phyloP scores from a whole-genome alignment of 768 basidiomycete genomes.

The Clavaria fumosa region DNA sequence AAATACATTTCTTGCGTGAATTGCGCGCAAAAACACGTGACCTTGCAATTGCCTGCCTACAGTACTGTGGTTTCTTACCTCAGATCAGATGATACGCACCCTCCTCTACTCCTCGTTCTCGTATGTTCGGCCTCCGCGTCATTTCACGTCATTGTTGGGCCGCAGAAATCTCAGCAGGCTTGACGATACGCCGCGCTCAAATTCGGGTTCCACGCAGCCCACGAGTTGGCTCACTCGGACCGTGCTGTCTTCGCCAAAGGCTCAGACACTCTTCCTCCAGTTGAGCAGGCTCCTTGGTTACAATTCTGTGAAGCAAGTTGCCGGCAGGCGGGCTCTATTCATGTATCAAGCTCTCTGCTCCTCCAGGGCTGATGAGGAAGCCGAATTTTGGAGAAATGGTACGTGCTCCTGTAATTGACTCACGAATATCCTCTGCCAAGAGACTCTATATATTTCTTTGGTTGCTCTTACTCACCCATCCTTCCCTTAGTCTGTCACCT shows the following conservation, averaged over 20 bases:
- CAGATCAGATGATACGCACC: too few relatives aligned
- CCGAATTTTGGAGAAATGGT: slow-evolving; percentile 53
- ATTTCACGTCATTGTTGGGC: too few relatives aligned
- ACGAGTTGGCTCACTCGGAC: slow-evolving; percentile 42
- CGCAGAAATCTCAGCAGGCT: too few relatives aligned
- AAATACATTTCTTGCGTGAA: too few relatives aligned
- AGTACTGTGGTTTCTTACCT: too few relatives aligned
- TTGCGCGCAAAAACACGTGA: too few relatives aligned
- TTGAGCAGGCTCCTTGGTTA: slow-evolving; percentile 44
- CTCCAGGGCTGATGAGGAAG: slow-evolving; percentile 40
- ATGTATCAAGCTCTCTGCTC: slow-evolving; percentile 46
- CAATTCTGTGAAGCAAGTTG: slow-evolving; percentile 42
- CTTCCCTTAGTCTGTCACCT: slow-evolving; percentile 51
- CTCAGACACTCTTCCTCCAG: slow-evolving; percentile 29
- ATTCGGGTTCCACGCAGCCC: too few relatives aligned
- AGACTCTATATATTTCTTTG: too few relatives aligned
- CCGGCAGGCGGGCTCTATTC: slow-evolving; percentile 39
- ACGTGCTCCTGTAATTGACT: slow-evolving; percentile 10
- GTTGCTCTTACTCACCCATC: background rate
- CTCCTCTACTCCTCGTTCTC: too few relatives aligned
- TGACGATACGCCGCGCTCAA: too few relatives aligned
- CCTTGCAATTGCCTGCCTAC: too few relatives aligned
- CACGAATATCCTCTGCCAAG: background rate
- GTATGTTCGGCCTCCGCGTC: too few relatives aligned
- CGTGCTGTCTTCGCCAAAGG: slow-evolving; percentile 33